Base-by-base conservation (phyloP, 2,329 filamentous ascomycete species). In the Fusarium multiceps region DNA sequence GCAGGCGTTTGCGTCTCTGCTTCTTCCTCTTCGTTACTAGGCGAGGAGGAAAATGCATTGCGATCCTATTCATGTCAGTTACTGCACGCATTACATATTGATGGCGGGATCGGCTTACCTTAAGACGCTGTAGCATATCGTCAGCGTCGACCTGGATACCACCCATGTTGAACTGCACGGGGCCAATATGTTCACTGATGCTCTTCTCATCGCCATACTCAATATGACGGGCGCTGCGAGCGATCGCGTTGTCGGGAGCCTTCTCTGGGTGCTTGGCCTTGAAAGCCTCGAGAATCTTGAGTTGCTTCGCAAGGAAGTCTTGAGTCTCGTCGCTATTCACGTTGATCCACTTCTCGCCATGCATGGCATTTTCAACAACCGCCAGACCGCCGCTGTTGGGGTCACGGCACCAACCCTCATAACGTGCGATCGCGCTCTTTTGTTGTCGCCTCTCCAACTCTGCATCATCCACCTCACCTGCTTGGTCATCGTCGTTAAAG, bases 121-220 rank as follows among this genome's bases (percentile, higher is more conserved):
- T 94, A 65, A 97, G 84, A 74, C 92, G 89, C 79, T 94, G 92
- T 61, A 97, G 82, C 92, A 97, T 96, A 75, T 97, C 94, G 76
- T 97, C 94, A 11, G 94, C 94, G 80, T 98, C 94, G 30, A 97
- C 93, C 78, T 97, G 94, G 68, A 99, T 98, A 55, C 96, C 96
- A 43, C 96, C 96, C 87, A 99, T 96, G 78, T 99, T 99, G 83
- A 98, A 98, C 77, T 97, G 94, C 69, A 98, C 94, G 1, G 94
- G 94, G 0, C 94, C 94, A 75, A 97, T 97, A 74, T 97, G 94
- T 75, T 95, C 92, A 73, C 90, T 90, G 57, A 87, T 84, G 68
- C 81, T 83, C 67, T 83, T 85, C 68, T 83, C 80, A 16, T 80
- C 80, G n/a, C 78, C 72, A 45, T 81, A 68, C 74, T 80, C 79